Base-by-base conservation (phyloP, 805 yeast genomes). In the Kregervanrija delftensis region DNA sequence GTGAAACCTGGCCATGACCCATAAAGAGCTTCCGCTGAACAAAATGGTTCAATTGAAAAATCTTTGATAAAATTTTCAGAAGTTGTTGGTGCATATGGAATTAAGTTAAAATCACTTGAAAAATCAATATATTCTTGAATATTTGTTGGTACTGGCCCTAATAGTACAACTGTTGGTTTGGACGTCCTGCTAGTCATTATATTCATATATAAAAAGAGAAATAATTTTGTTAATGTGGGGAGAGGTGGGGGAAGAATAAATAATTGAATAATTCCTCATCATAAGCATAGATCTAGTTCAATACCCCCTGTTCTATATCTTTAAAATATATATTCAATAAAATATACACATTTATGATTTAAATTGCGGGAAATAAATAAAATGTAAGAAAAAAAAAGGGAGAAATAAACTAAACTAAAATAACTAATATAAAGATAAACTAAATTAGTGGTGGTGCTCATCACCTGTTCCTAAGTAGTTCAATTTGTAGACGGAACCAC, bases 401-500 rank as follows among this genome's bases (percentile, higher is more conserved):
- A 22, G 28, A 22, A 22, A 22, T 22, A 22, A 22, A 22, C 28
- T 22, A 22, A 22, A 22, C 28, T 22, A 22, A 22, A 22, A 22
- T 22, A 22, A 22, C 28, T 22, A 22, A 22, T 22, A 22, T 22
- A 22, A 22, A 22, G 28, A 22, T 22, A 22, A 17, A 17, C 11
- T 9, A 39, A 30, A 14, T 16, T n/a, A 13, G 13, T 14, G 77
- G 65, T 78, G 81, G 64, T 72, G 76, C 63, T 77, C 81, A 59
- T 71, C 79, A 45, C 63, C 66, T n/a, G 81, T 84, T 69, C 96
- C 97, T 60, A 90, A 76, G 72, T 82, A 83, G 71, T 89, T 86
- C 59, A 90, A 71, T 62, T 86, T 81, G 77, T 85, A 91, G 56
- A 89, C 96, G 57, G 90, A 83, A 69, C 99, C 99, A 69, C 98